phyloP scores from a whole-genome alignment of 305 asterid species.

The Fraxinus baroniana region DNA sequence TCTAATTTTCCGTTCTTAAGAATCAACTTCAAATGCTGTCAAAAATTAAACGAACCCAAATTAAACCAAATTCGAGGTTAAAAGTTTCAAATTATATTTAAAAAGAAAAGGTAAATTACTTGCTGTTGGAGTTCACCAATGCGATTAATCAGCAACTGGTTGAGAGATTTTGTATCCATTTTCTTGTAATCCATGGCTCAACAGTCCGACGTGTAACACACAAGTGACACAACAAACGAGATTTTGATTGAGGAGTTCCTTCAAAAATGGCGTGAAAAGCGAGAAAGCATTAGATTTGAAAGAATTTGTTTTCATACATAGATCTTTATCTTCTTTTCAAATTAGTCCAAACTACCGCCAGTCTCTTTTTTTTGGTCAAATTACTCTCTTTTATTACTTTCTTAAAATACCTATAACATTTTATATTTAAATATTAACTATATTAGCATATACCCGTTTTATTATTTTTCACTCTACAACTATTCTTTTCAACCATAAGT shows the following conservation, averaged over 20 bases:
- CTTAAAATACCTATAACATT: not conserved
- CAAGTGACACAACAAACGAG: not conserved
- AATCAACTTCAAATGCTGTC: not conserved
- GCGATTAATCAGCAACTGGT: constrained; percentile 23
- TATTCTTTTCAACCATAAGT: not conserved
- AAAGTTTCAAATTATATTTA: not conserved
- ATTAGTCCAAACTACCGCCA: not conserved
- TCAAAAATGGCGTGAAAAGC: not conserved
- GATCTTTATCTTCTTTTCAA: not conserved
- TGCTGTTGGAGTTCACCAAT: constrained; percentile 31
- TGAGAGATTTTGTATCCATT: constrained; percentile 29
- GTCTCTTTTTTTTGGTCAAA: not conserved
- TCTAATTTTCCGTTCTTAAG: not conserved
- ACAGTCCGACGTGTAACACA: not conserved
- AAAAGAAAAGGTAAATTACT: constrained; percentile 24
- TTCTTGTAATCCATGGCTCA: constrained; percentile 29
- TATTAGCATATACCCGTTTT: not conserved
- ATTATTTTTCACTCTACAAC: not conserved
- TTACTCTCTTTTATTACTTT: not conserved
- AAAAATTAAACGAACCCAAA: constrained; percentile 7
- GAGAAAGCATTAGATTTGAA: not conserved
- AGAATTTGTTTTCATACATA: not conserved
- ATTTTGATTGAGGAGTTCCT: not conserved
- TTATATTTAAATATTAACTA: not conserved
- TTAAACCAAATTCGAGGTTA: not conserved